Evolutionary conservation across 164 flowering plant species (phyloP).

Genomic region (Buxus sempervirens): DNA sequence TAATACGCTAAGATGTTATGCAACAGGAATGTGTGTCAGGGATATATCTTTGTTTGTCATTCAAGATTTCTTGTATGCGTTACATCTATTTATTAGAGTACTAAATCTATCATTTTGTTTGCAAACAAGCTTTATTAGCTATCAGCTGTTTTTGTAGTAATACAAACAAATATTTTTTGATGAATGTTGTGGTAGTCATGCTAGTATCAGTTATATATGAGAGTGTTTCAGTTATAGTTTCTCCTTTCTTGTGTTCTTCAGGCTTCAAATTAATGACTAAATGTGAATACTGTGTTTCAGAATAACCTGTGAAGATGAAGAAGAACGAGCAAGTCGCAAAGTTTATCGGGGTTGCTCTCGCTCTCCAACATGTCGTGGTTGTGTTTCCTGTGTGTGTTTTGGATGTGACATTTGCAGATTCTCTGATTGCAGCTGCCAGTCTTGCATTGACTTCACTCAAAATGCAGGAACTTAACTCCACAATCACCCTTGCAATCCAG

Average conservation of each 20-base stretch:
- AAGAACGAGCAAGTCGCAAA: constrained; percentile 77
- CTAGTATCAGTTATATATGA: too few relatives aligned
- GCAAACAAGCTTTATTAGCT: too few relatives aligned
- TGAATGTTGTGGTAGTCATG: too few relatives aligned
- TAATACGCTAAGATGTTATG: too few relatives aligned
- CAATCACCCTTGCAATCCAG: not conserved
- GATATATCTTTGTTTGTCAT: too few relatives aligned
- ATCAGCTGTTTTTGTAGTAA: too few relatives aligned
- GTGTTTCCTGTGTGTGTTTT: constrained; percentile 85
- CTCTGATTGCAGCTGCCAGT: constrained; percentile 85
- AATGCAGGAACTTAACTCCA: constrained; percentile 38
- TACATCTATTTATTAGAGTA: too few relatives aligned
- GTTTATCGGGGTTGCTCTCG: constrained; percentile 72
- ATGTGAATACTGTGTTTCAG: constrained; percentile 27
- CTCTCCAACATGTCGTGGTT: constrained; percentile 69
- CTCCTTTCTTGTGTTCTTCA: not conserved
- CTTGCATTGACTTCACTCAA: constrained; percentile 70
- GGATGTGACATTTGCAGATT: constrained; percentile 83
- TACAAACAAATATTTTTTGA: too few relatives aligned
- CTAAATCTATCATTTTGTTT: too few relatives aligned
- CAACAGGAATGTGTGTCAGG: too few relatives aligned
- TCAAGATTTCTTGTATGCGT: too few relatives aligned
- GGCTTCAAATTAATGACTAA: not conserved
- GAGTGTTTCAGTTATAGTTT: too few relatives aligned
- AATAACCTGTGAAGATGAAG: constrained; percentile 63